Base-by-base conservation (phyloP, 345 rosid species). In the Garcia nutans region DNA sequence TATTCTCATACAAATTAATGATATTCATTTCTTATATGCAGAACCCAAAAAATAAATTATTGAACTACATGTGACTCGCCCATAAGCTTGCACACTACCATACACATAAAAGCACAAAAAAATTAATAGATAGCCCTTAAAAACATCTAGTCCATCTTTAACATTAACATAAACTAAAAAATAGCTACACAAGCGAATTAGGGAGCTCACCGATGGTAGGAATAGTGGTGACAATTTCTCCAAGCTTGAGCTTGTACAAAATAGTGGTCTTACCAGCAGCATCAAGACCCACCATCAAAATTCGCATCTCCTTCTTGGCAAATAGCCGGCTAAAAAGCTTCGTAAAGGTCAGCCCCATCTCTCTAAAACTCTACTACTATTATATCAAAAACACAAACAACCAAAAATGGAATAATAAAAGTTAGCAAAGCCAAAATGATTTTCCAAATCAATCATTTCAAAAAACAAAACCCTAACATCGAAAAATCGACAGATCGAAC, bases 241-340 rank as follows among this genome's bases (percentile, higher is more conserved):
- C 93, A 63, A 91, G 93, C 87, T 89, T 91, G 50, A 91, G 92
- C 90, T 91, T 92, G 84, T 90, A 92, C 73, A 92, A n/a, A 68
- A 88, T 92, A 10, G 94, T 92, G 77, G 96, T 91, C 85, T 91
- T 91, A 85, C 96, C 96, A 62, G 96, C 93, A 50, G 96, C 96
- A 72, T 91, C 97, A 5, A 91, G 92, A 86, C 97, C 96, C 64
- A 91, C 93, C 97, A 91, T 91, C 82, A 91, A 85, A 87, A 91
- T 91, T 42, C 93, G 69, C 92, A 91, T 89, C 86, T 91, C 93
- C 89, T 72, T 89, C 90, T 89, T 91, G 37, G 93, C 90, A 76
- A 91, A 91, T 68, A 91, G 88, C 84, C 86, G 75, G 79, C 91
- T 87, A 65, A 91, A 89, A 15, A 91, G 90, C 87, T 91, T 91